Base-by-base conservation (phyloP, 371 early-diverging fungal genomes). In the Mortierella polycephala region DNA sequence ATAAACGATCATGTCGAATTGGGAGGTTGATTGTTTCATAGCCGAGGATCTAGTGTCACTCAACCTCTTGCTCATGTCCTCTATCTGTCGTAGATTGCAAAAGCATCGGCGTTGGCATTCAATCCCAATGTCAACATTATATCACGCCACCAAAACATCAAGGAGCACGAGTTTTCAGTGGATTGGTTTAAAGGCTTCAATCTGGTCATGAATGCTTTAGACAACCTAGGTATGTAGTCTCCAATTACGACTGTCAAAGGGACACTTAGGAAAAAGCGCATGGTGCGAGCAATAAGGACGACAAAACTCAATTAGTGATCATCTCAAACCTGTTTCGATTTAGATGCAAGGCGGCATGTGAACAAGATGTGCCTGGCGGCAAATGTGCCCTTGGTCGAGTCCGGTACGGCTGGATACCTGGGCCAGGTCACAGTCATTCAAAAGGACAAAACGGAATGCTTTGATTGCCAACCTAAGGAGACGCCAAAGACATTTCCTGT, bases 201-300 rank as follows among this genome's bases (percentile, higher is more conserved):
- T 60, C 72, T 99, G n/a, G 98, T 99, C 12, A 85, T 99, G 71
- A 99, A 99, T 81, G 99, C 99, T 12, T 84, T 99, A 46, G 99
- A 99, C 81, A 99, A 99, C 83, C 80, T 98, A n/a, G 94, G 95
- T 94, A 87, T 57, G 73, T 18, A 13, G 18, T 10, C 8, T 65
- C 16, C 16, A 13, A 49, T 45, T 71, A 50, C 64, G 68, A 59
- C 41, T 57, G 45, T 23, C 52, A 20, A 52, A 52, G 10, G n/a
- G n/a, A 52, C 20, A 20, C 52, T 20, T 10, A 9, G 14, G 52
- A 14, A 52, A 52, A 10, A 12, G 52, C 21, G 18, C 18, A 14
- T 30, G 30, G 4, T 30, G 30, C 30, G 30, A 30, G 30, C 30
- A 4, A 30, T 30, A 30, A 30, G 30, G 30, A 30, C 30, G 4